Base-by-base conservation (phyloP, 2,329 filamentous ascomycete species). In the Zalaria obscura region DNA sequence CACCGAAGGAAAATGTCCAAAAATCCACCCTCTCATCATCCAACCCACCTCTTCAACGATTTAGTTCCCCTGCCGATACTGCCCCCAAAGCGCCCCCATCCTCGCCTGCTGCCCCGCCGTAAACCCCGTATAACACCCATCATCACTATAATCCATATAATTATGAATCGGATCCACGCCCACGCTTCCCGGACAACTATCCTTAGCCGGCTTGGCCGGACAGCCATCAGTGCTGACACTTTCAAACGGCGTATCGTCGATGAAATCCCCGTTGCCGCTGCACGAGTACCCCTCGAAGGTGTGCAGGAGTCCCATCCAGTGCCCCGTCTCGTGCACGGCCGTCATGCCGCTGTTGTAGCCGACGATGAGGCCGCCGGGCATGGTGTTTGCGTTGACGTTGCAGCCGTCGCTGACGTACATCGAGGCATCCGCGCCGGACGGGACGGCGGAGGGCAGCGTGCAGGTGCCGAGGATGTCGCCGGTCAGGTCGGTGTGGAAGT, bases 141-240 rank as follows among this genome's bases (percentile, higher is more conserved):
- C 73, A 5, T 60, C 66, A 4, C 64, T 68, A 52, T 76, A 75
- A 55, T 77, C 73, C 73, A 77, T 76, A 49, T 69, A 76, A 51
- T 76, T 74, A 45, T 72, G 68, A 41, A 76, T 68, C 3, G 68
- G 60, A 55, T 76, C 73, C 8, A 61, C 40, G 0, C 67, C 68
- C 7, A 59, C n/a, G n/a, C n/a, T n/a, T n/a, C n/a, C n/a, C n/a
- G 68, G 68, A 50, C 72, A 76, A 11, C 61, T 69, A 49, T 70
- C 63, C 56, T 74, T 74, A 3, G 50, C 53, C n/a, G 62, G 63
- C 27, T 51, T 52, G 1, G 47, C 50, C 1, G 72, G 73, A 53
- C 73, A 78, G 1, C 71, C 71, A 46, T 68, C 65, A n/a, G 73
- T 76, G n/a, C 58, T 60, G 38, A 53, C 52, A 34, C 42, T 54